A percentile compares a stretch with the other conserved stretches of the same genome.
These are phyloP conservation scores for Carallia brachiata DNA, from an alignment of 345 rosid species.

Conservation along the genomic window DNA sequence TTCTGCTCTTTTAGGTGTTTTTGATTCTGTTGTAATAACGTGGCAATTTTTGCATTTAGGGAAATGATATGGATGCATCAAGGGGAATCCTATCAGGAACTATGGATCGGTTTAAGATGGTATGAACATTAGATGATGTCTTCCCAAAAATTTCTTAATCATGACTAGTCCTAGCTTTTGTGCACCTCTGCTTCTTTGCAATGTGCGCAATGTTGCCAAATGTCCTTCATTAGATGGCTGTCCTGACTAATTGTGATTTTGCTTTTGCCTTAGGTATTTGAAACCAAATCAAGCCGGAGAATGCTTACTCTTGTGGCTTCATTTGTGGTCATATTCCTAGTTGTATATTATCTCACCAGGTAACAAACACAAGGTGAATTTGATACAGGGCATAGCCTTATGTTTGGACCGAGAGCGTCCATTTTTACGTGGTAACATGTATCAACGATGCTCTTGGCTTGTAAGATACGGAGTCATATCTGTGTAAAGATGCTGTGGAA, in stretches of 20 bases:
- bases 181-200: too few species aligned
- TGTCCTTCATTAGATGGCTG: neutral
- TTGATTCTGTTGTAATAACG: slow-evolving; percentile 14
- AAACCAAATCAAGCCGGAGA: slow-evolving; percentile 89
- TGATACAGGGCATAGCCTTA: slow-evolving; percentile 16
- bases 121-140: slow-evolving; percentile 18
- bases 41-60: slow-evolving; percentile 41
- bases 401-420: slow-evolving; percentile 20
- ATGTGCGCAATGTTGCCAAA: neutral
- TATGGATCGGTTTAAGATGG: slow-evolving; percentile 94
- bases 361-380: slow-evolving; percentile 24
- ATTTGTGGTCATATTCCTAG: slow-evolving; percentile 73
- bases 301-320: slow-evolving; percentile 87
- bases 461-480: slow-evolving; percentile 23
- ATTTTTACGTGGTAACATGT: slow-evolving; percentile 9
- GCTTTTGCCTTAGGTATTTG: slow-evolving; percentile 60
- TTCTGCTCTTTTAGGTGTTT: neutral
- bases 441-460: slow-evolving; percentile 21
- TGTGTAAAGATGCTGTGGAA: slow-evolving; percentile 25
- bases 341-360: slow-evolving; percentile 82
- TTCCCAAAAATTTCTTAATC: too few species aligned
- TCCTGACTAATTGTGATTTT: slow-evolving; percentile 10
- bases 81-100: slow-evolving; percentile 90
- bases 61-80: slow-evolving; percentile 94
- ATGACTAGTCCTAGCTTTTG: too few species aligned